Percentiles rank a stretch among this genome's conserved stretches.
Evolutionary conservation across 2,329 filamentous ascomycete genomes (phyloP).

Genomic region (Fusarium sp.): DNA sequence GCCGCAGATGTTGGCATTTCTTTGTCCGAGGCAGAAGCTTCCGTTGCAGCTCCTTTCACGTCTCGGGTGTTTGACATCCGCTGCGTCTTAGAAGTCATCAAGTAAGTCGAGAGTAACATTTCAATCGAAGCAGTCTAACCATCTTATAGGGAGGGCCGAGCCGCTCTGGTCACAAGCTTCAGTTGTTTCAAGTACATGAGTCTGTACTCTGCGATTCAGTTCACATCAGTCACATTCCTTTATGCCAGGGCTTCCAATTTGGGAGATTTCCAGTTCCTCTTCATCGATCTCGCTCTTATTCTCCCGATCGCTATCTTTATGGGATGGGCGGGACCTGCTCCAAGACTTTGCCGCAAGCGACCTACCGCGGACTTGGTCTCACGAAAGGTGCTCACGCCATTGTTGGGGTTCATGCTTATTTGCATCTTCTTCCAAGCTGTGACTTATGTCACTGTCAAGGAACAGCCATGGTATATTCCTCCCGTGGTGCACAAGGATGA

Average conservation of each 20-base stretch:
- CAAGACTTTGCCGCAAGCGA: conserved; percentile 79
- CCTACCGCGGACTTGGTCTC: conserved; percentile 93
- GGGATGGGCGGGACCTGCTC: conserved; percentile 93
- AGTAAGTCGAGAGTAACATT: conserved; percentile 54
- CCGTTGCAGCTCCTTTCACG: conserved; percentile 97
- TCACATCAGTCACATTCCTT: conserved; percentile 94
- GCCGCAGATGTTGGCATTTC: conserved; percentile 98
- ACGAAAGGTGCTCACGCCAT: conserved; percentile 86
- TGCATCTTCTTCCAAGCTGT: conserved; percentile 80
- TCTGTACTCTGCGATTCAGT: conserved; percentile 98
- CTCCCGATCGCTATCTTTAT: conserved; percentile 98
- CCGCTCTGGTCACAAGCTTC: conserved; percentile 96
- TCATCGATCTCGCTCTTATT: conserved; percentile 92
- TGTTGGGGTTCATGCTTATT: conserved; percentile 88
- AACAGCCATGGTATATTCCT: conserved; percentile 87
- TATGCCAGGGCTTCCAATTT: conserved; percentile 94
- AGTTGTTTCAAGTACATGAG: conserved; percentile 99
- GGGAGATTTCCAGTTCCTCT: conserved; percentile 97
- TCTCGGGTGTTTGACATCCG: conserved; percentile 95
- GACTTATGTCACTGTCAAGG: conserved; percentile 77
- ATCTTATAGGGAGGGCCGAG: conserved; percentile 78
- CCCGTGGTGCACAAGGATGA: conserved; percentile 80
- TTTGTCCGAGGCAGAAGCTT: conserved; percentile 95
- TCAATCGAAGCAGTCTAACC: conserved; percentile 30
- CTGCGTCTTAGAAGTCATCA: conserved; percentile 91